Conservation (phyloP, 805 yeast species). For the Candida tibetensis region DNA sequence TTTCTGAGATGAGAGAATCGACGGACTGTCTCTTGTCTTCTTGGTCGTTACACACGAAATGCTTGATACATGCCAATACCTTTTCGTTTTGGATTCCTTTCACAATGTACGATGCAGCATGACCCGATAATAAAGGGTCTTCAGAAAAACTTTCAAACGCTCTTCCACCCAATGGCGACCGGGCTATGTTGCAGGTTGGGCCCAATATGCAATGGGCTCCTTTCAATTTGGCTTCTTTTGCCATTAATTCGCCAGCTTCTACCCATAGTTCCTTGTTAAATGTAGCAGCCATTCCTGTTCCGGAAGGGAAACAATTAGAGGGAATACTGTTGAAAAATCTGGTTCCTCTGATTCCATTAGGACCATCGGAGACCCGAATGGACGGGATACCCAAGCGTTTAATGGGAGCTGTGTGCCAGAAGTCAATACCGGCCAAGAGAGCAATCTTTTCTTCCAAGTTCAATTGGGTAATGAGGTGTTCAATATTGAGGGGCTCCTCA, state of each 20-base stretch:
- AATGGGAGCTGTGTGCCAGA: conserved; percentile 15
- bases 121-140: conserved; percentile 53
- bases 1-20: conserved; percentile 49
- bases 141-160: conserved; percentile 63
- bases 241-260: conserved; percentile 54
- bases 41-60: conserved; percentile 60
- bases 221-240: conserved; percentile 51
- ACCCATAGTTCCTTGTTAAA: conserved; percentile 49
- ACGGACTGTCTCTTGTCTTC: conserved; percentile 53
- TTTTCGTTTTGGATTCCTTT: conserved; percentile 53
- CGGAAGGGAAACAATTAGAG: conserved; percentile 59
- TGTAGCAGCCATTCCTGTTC: conserved; percentile 58
- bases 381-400: conserved; percentile 16
- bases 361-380: conserved; percentile 47
- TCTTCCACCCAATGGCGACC: conserved; percentile 61
- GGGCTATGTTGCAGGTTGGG: conserved; percentile 48
- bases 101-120: conserved; percentile 46
- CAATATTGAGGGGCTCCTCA: conserved; percentile 34
- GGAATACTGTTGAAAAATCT: conserved; percentile 50
- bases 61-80: conserved; percentile 58
- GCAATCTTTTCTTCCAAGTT: conserved; percentile 36
- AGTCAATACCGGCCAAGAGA: conserved; percentile 30
- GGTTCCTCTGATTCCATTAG: conserved; percentile 63
- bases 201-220: conserved; percentile 51
- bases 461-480: conserved; percentile 25